Conservation (phyloP, 2,329 filamentous ascomycete genomes). For the Leptosphaerulina australis region DNA sequence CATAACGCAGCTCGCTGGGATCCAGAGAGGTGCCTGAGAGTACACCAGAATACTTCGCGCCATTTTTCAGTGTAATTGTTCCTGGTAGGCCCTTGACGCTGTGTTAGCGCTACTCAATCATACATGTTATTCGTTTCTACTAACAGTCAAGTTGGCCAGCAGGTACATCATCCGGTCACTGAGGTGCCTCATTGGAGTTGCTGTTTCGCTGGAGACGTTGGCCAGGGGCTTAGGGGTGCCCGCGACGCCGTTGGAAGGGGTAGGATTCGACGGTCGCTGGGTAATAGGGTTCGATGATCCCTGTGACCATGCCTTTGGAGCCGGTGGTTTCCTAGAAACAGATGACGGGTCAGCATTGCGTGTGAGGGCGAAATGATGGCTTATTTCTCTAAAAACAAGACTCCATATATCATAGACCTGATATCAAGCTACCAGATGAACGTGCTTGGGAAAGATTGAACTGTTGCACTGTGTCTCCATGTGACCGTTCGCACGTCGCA, state of each 20-base stretch:
- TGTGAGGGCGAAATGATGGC: too few species aligned
- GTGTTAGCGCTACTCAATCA: slow-evolving; percentile 17
- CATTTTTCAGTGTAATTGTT: slow-evolving; percentile 63
- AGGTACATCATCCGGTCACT: slow-evolving; percentile 66
- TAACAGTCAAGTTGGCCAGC: slow-evolving; percentile 64
- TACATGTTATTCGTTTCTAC: slow-evolving; percentile 31
- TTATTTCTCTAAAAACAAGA: too few species aligned
- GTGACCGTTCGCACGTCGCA: slow-evolving; percentile 44
- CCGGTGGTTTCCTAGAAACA: slow-evolving; percentile 54
- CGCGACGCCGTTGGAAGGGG: slow-evolving; percentile 61
- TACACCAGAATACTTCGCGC: slow-evolving; percentile 66
- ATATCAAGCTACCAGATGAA: slow-evolving; percentile 1
- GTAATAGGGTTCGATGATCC: slow-evolving; percentile 65
- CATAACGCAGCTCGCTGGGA: slow-evolving; percentile 59
- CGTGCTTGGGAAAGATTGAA: slow-evolving; percentile 19
- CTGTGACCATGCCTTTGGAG: slow-evolving; percentile 66
- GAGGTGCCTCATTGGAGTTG: slow-evolving; percentile 62
- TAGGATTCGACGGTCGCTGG: slow-evolving; percentile 57
- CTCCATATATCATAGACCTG: slow-evolving; percentile 12
- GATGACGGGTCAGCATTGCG: slow-evolving; percentile 35
- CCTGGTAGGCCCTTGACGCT: slow-evolving; percentile 59
- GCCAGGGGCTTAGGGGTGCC: slow-evolving; percentile 51
- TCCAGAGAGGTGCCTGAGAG: slow-evolving; percentile 63
- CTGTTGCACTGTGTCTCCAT: slow-evolving; percentile 44
- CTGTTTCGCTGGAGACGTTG: slow-evolving; percentile 55